These are phyloP conservation scores for Globisporangium lucens DNA, from an alignment of 352 stramenopile genomes.

Conservation along the genomic window DNA sequence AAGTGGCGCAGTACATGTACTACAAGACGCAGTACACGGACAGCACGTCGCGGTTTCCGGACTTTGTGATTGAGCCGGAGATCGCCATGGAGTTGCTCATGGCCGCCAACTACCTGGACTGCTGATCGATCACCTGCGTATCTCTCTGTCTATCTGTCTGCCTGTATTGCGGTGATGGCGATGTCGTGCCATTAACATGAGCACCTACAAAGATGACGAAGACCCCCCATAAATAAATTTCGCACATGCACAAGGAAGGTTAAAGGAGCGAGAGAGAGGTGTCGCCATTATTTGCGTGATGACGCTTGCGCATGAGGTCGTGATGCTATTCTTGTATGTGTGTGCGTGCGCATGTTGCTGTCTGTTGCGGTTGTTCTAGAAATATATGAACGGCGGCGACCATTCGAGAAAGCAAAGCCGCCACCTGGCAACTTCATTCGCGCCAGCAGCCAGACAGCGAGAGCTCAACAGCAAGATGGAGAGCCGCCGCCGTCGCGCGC, in stretches of 20 bases:
- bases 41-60: constrained; percentile 91
- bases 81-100: constrained; percentile 97
- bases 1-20: constrained; percentile 98
- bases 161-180: not conserved
- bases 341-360: not conserved
- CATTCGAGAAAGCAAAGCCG: constrained; percentile 8
- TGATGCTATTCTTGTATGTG: constrained; percentile 1
- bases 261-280: not conserved
- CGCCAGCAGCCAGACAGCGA: not conserved
- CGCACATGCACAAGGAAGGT: not conserved
- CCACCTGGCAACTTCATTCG: not conserved
- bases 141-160: not conserved
- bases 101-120: constrained; percentile 97
- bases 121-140: constrained; percentile 35
- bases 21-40: constrained; percentile 98
- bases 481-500: constrained; percentile 33
- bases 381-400: constrained; percentile 6
- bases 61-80: constrained; percentile 98
- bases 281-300: not conserved
- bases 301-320: not conserved
- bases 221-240: not conserved
- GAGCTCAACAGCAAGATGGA: constrained; percentile 12
- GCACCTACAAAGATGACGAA: not conserved
- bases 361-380: not conserved
- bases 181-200: too few species aligned